phyloP scores from a whole-genome alignment of 257 asterid genomes.

The Solanum corneliomulleri region DNA sequence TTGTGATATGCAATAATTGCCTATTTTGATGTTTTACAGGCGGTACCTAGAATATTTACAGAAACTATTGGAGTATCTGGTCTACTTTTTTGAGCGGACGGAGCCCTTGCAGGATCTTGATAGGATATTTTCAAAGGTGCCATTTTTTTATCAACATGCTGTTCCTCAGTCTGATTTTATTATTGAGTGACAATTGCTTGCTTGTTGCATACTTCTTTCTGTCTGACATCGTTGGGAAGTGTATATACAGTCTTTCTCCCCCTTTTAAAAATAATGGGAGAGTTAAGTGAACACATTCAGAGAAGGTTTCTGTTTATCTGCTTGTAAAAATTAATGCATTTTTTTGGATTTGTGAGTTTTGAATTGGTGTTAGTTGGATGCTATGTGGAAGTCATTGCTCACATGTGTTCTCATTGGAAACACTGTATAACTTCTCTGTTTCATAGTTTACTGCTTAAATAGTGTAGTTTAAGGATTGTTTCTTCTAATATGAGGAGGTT shows the following conservation, averaged over 20 bases:
- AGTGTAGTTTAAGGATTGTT: neutral
- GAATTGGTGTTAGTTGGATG: neutral
- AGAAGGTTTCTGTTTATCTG: neutral
- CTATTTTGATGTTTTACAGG: slow-evolving; percentile 37
- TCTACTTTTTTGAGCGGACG: slow-evolving; percentile 65
- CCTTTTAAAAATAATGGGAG: neutral
- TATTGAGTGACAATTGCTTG: neutral
- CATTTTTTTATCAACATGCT: neutral
- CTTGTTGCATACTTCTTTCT: neutral
- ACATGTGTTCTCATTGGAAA: neutral
- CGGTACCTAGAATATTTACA: slow-evolving; percentile 65
- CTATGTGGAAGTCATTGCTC: neutral
- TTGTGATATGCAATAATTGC: neutral
- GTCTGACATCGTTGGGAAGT: neutral
- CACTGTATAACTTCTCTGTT: neutral
- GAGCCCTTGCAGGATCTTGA: slow-evolving; percentile 88
- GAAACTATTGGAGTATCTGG: slow-evolving; percentile 72
- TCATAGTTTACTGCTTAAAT: neutral
- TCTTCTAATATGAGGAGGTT: neutral
- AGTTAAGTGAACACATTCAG: neutral
- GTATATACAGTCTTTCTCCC: neutral
- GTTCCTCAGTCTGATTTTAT: neutral
- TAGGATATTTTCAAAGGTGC: slow-evolving; percentile 74
- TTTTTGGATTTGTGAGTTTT: neutral
- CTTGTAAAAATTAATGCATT: neutral